Percentiles rank a stretch among this genome's conserved stretches.
These are phyloP conservation scores for Trametes coccinea DNA, from an alignment of 768 basidiomycete species.

Conservation along the genomic window DNA sequence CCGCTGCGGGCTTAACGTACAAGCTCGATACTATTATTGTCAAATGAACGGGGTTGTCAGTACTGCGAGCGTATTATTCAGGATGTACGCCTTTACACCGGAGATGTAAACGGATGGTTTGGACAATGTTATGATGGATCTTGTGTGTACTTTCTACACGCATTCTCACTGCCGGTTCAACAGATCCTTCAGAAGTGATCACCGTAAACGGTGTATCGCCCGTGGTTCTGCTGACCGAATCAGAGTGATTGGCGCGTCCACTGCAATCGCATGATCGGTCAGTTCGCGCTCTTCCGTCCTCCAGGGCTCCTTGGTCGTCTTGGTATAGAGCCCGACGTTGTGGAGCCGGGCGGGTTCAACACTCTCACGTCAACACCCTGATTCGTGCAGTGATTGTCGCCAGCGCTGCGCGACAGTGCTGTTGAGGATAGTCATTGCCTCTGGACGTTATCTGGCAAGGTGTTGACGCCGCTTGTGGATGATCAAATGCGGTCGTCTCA, in stretches of 20 bases:
- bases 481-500: not conserved
- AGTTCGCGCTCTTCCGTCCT: not conserved
- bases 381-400: constrained; percentile 20
- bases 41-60: no score
- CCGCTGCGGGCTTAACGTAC: constrained; percentile 20
- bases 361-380: constrained; percentile 16
- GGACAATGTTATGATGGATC: no score
- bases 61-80: no score
- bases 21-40: not conserved
- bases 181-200: no score
- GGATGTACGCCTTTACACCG: no score
- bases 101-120: no score
- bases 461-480: not conserved
- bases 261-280: not conserved
- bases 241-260: not conserved
- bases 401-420: constrained; percentile 7
- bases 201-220: not conserved
- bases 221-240: not conserved
- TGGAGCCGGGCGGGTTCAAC: constrained; percentile 7
- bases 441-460: not conserved
- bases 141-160: not conserved
- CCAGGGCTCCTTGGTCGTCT: not conserved
- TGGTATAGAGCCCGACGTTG: not conserved
- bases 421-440: not conserved
- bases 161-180: not conserved